Conservation (phyloP, 2,329 filamentous ascomycete genomes). For the Allantophomopsis lycopodina region DNA sequence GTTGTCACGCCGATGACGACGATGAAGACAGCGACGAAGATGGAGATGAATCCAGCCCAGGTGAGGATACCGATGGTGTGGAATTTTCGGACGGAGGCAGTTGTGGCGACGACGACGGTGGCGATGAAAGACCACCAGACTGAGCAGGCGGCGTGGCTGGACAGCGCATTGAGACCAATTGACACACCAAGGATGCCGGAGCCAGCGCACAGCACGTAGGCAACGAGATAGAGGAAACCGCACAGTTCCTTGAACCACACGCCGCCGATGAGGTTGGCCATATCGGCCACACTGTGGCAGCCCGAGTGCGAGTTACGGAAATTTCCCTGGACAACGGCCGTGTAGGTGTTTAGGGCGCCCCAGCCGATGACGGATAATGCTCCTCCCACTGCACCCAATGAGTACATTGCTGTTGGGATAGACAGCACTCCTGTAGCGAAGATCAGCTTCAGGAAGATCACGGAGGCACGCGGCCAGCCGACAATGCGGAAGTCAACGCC, state of each 20-base stretch:
- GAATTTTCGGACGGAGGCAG: constrained; percentile 41
- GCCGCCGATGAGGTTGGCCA: constrained; percentile 42
- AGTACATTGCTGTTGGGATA: constrained; percentile 27
- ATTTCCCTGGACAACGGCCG: constrained; percentile 31
- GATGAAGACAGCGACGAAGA: constrained; percentile 43
- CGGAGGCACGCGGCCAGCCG: constrained; percentile 29
- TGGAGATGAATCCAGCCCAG: constrained; percentile 43
- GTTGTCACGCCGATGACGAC: constrained; percentile 38
- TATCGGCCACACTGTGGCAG: constrained; percentile 40
- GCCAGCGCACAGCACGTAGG: constrained; percentile 40
- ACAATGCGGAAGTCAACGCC: constrained; percentile 32
- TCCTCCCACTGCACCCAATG: constrained; percentile 26
- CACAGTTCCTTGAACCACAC: constrained; percentile 33
- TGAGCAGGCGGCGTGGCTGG: constrained; percentile 41
- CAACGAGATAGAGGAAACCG: constrained; percentile 40
- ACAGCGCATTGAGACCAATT: constrained; percentile 44
- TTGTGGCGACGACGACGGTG: constrained; percentile 30
- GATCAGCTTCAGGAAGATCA: constrained; percentile 29
- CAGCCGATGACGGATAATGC: constrained; percentile 28
- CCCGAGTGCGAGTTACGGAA: constrained; percentile 34
- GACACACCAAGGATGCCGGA: constrained; percentile 45
- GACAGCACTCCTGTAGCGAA: constrained; percentile 28
- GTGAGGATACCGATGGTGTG: constrained; percentile 47
- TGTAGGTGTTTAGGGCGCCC: constrained; percentile 21
- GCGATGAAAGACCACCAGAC: constrained; percentile 42